Percentiles rank a stretch among this genome's conserved stretches.
phyloP scores from a whole-genome alignment of 2,329 filamentous ascomycete species.

The Aureobasidium namibiae region DNA sequence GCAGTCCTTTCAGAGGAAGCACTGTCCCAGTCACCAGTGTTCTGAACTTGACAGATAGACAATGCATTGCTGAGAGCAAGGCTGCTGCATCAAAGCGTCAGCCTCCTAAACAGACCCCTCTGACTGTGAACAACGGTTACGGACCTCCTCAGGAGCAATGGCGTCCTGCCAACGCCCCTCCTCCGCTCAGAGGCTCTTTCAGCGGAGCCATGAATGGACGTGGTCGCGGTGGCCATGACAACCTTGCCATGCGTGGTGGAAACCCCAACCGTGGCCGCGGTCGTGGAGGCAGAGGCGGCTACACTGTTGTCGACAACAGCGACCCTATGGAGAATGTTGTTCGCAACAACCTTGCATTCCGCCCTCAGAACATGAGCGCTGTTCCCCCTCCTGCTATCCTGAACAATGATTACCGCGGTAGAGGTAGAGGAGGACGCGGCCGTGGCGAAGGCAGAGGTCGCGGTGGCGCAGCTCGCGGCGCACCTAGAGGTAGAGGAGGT shows the following conservation, averaged over 20 bases:
- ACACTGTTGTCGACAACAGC: constrained; percentile 39
- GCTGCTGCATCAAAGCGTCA: constrained; percentile 16
- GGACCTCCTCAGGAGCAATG: constrained; percentile 54
- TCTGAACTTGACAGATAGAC: constrained; percentile 74
- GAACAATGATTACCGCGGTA: constrained; percentile 33
- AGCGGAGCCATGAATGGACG: constrained; percentile 46
- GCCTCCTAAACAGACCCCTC: constrained; percentile 17
- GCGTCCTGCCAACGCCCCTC: constrained; percentile 46
- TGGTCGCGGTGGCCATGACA: constrained; percentile 31
- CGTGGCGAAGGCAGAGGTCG: constrained; percentile 17
- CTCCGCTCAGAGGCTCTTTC: constrained; percentile 51
- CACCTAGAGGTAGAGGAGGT: constrained; percentile 15
- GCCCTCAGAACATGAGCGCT: constrained; percentile 44
- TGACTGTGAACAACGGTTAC: constrained; percentile 32
- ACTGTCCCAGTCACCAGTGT: constrained; percentile 84
- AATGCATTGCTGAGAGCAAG: constrained; percentile 58
- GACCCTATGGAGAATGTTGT: constrained; percentile 47
- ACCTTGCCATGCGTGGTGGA: constrained; percentile 32
- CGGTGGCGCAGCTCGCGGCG: constrained; percentile 15
- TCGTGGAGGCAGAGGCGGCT: constrained; percentile 31
- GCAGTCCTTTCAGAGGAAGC: constrained; percentile 86
- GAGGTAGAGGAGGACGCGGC: constrained; percentile 20
- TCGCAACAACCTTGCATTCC: constrained; percentile 48
- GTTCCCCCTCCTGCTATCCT: constrained; percentile 53
- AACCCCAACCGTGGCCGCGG: constrained; percentile 22